Evolutionary conservation across 1,284 basidiomycete genomes (phyloP), one percentile per base, ranked within the genome.

Genomic region (Stygiomarasmius scandens): DNA sequence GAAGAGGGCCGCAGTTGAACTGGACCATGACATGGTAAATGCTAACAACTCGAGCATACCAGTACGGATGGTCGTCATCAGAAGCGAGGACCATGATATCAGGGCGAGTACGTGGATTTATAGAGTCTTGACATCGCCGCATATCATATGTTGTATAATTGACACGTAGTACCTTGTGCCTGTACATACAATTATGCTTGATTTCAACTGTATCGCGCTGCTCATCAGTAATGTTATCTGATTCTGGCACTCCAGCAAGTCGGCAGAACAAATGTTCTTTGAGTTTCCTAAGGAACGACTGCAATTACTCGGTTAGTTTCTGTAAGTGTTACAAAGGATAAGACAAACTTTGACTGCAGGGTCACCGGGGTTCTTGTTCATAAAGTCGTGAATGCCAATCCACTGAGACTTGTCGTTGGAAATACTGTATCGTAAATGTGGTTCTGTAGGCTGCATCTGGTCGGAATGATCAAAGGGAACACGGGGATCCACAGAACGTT

Each of bases 141-240:
- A 77, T 52, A 52, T 82, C 71, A 56, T 82, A 81, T 1, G 75
- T 78, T 0, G 76, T 81, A 60, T 76, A 80, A 52, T 80, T 77
- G 51, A 81, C 54, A 0, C 64, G 63, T 16, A 75, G 41, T 0
- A 61, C 61, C 19, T 69, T 67, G 53, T 72, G 67, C 0, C 46
- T 48, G 56, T 74, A 78, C 0, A 80, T 63, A 1, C 46, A 29
- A 34, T 71, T 16, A 6, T 9, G 16, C n/a, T 41, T 41, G 8
- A 41, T 16, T 19, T 27, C 48, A 3, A 69, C 5, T 10, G 3
- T 50, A 38, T 66, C 67, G 36, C 57, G 49, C 34, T 76, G 64
- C 16, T 49, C 51, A 3, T 55, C 52, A 2, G 71, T 59, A 41
- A 68, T 72, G 3, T 58, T 44, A 9, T 61, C 57, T 10, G 68